Percentiles rank a stretch among this genome's conserved stretches.
Conservation (phyloP, 768 basidiomycete genomes). For the Psilocybe cyanescens region DNA sequence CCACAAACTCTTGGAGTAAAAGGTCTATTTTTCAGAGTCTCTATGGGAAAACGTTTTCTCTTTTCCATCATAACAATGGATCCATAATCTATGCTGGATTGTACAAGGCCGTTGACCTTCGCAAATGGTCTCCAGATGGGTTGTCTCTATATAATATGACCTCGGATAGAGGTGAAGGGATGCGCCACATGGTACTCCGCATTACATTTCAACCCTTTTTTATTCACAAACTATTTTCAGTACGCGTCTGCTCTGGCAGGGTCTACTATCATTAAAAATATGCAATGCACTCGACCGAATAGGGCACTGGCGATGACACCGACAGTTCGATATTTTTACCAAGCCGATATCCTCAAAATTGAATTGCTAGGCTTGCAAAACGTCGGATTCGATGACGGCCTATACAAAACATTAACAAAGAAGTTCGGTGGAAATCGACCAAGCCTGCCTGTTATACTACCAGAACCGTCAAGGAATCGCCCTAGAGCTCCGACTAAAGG, state of each 20-base stretch:
- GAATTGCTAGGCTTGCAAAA: conserved; percentile 23
- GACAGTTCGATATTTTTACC: conserved; percentile 1
- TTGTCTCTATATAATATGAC: background rate
- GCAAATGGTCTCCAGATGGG: background rate
- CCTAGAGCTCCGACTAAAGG: background rate
- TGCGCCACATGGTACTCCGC: background rate
- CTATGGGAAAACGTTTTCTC: conserved; percentile 8
- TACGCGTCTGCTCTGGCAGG: background rate
- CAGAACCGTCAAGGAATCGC: background rate
- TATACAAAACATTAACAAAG: conserved; percentile 14
- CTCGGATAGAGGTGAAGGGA: background rate
- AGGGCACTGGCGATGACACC: background rate
- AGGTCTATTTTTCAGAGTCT: conserved; percentile 5
- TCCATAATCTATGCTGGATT: conserved; percentile 2
- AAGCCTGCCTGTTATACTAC: background rate
- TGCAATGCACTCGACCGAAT: background rate
- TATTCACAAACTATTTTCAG: background rate
- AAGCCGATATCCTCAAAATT: conserved; percentile 8
- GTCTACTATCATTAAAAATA: background rate
- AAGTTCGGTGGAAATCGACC: conserved; percentile 1
- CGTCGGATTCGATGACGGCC: conserved; percentile 14
- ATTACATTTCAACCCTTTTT: too few relatives aligned
- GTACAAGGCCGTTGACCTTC: conserved; percentile 10
- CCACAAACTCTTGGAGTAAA: background rate
- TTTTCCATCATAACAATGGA: background rate